Base-by-base conservation (phyloP, 148 eudicot species). In the Chenopodium formosanum region DNA sequence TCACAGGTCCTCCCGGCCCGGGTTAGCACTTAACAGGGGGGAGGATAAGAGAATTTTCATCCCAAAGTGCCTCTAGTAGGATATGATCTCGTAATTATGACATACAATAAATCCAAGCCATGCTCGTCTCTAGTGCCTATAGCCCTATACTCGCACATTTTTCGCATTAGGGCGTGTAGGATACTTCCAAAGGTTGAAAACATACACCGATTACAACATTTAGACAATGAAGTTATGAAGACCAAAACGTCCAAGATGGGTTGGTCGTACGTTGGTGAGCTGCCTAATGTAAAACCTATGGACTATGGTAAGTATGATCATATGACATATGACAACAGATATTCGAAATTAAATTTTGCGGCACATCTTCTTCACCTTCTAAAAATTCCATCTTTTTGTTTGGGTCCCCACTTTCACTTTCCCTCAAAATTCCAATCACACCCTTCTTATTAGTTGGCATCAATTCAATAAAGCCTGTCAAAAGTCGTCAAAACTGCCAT, bases 401-500 rank as follows among this genome's bases (percentile, higher is more conserved):
- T 32, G 46, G 78, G 5, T 27, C 68, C 68, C 1, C 70, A 76
- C 22, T 40, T 62, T 76, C 52, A 63, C 79, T 76, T 76, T 40
- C 29, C 79, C 29, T 22, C 1, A 11, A 48, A 48, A 48, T 48
- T 48, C 13, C 52, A 50, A 50, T 50, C 53, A 50, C 53, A 40
- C 44, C 44, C 44, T 50, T 32, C 12, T 73, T 32, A 77, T 73
- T 32, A 77, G 70, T 77, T 77, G 79, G 79, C 79, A 77, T 0
- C 32, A 50, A 4, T 7, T 34, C 46, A 25, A 72, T 56, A 72
- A 78, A 67, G 63, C 60, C 27, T 68, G 83, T 73, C 78, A 81
- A 74, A 74, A 68, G 50, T 25, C 76, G 86, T 83, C 86, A 70
- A 68, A 69, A 40, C 77, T 58, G 60, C 79, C 83, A 64, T 70